A percentile compares a stretch with the other conserved stretches of the same genome.
Conservation (phyloP, 129 eudicot species). For the Lactuca sativa region DNA sequence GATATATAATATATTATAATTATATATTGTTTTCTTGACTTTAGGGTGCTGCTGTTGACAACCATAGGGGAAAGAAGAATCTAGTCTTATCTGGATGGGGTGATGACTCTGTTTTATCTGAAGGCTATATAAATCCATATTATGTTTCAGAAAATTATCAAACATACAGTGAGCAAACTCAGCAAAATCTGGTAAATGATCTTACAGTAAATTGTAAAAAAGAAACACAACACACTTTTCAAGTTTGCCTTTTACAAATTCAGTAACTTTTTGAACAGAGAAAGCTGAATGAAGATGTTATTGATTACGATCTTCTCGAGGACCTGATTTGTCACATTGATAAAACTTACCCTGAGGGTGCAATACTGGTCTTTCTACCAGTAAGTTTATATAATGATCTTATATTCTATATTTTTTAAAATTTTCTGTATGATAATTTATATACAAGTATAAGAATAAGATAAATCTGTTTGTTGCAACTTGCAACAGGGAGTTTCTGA, state of each 20-base stretch:
- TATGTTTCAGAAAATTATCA: conserved; percentile 61
- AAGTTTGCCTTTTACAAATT: conserved; percentile 6
- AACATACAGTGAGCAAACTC: conserved; percentile 77
- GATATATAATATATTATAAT: too few relatives aligned
- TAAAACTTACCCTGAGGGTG: conserved; percentile 76
- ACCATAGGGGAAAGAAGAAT: conserved; percentile 88
- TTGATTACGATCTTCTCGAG: conserved; percentile 94
- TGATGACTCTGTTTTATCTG: conserved; percentile 75
- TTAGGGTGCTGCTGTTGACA: conserved; percentile 74
- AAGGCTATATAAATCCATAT: conserved; percentile 62
- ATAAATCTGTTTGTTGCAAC: conserved; percentile 8
- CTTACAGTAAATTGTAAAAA: conserved; percentile 4
- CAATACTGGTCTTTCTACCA: conserved; percentile 84
- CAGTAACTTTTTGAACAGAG: conserved; percentile 47
- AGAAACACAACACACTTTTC: conserved; percentile 4
- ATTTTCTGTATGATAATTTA: conserved; percentile 5
- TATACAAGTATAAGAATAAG: neutral
- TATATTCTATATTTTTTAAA: conserved; percentile 4
- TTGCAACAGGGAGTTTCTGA: conserved; percentile 81
- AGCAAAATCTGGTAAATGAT: conserved; percentile 71
- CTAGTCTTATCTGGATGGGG: conserved; percentile 89
- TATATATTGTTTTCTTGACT: conserved; percentile 8
- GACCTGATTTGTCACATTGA: conserved; percentile 88
- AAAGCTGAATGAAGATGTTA: conserved; percentile 80
- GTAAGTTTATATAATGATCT: conserved; percentile 37